Base-by-base conservation (phyloP, 1,284 basidiomycete species). In the Cutaneotrichosporon cavernicola region DNA sequence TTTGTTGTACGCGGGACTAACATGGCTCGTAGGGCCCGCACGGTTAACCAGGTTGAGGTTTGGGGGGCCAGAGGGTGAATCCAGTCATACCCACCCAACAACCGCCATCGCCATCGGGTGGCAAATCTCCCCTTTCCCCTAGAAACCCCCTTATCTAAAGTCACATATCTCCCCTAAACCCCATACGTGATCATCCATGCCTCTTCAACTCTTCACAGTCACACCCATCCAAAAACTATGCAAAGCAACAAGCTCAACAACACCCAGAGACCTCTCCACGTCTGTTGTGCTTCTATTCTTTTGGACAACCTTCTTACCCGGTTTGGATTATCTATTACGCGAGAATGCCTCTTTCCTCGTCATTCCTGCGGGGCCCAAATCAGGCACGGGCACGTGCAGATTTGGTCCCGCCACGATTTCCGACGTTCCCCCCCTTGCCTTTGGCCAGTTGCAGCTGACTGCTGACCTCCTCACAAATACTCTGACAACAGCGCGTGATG, bases 401-500 rank as follows among this genome's bases (percentile, higher is more conserved):
- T 46, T 46, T 46, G 16, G 43, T n/a, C 18, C 43, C 43, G 40
- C 40, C 40, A 18, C 40, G 40, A 43, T 43, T 43, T 46, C 43
- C 18, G 6, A 46, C 18, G 8, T 36, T 13, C 34, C 34, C 7
- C 7, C 34, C 7, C 34, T 36, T 36, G 34, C 34, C 34, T 36
- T 13, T 36, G 34, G 8, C 18, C 43, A 46, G 43, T 6, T 46
- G 16, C 43, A n/a, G 34, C 34, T 36, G 11, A 18, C 10, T 47
- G 46, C 46, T 47, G 46, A 18, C 18, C 2, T 43, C 26, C 26
- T n/a, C 4, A 32, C 40, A 46, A 58, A 40, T 26, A 47, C 55
- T 43, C 21, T 36, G 16, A 9, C 10, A 22, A n/a, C 34, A 8
- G 34, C 34, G 34, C 34, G 49, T 38, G 26, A 67, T 64, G 63